Base-by-base conservation (phyloP, 2,329 filamentous ascomycete genomes). In the Colletotrichum incanum region DNA sequence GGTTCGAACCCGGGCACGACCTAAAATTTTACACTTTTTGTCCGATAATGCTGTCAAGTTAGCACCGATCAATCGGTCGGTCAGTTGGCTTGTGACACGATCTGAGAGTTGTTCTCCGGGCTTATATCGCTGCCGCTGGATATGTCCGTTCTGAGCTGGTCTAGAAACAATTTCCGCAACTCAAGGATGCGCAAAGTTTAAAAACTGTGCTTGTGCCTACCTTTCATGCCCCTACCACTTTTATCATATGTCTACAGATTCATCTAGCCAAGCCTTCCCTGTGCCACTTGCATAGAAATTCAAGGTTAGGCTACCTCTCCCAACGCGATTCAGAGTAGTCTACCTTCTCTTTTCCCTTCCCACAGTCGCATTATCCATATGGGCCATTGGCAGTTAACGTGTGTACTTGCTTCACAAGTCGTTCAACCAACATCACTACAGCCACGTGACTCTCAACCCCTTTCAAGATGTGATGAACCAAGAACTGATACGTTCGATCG, bases 1-100 rank as follows among this genome's bases (percentile, higher is more conserved):
- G 70, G 70, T 72, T 72, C 70, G 70, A 72, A 69, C 70, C 70
- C 70, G 70, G 70, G 70, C 26, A 59, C 65, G 70, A 72, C 70
- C 70, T 72, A 0, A 14, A 7, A 1, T 52, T 66, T 67, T 56
- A 16, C 5, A 0, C 31, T 34, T 34, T 67, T 2, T 6, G n/a
- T 1, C 11, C 3, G 4, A 37, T 2, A 5, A 18, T 12, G 7
- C 0, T 18, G 6, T 6, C 14, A 14, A n/a, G 11, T 9, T 58
- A 20, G 3, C 4, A 18, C 16, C 2, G 7, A 14, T 12, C 1
- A 49, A 26, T 14, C n/a, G 14, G n/a, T n/a, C 23, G 12, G 1
- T 26, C 3, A n/a, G n/a, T n/a, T 26, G 3, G 3, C 23, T 49
- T 23, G 1, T 11, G 9, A 14, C 1, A 49, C 45, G 45, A 14